Percentiles rank a stretch among this genome's conserved stretches.
Evolutionary conservation across 2,329 filamentous ascomycete genomes (phyloP).

Genomic region (Clarireedia sp.): DNA sequence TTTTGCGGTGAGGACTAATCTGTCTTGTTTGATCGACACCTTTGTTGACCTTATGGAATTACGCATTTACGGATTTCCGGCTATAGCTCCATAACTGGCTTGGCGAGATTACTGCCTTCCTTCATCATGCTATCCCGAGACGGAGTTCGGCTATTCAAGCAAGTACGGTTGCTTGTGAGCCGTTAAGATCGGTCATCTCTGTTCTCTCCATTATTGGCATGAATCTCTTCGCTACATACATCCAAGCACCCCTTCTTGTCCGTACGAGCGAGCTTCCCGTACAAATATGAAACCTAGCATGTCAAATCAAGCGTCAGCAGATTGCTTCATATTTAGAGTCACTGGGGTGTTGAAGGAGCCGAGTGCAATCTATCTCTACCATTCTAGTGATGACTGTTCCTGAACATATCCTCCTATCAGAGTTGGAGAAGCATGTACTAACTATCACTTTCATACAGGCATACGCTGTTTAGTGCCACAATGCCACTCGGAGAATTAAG

Average conservation of each 20-base stretch:
- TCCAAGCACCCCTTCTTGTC: not conserved
- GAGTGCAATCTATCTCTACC: not conserved
- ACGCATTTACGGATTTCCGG: not conserved
- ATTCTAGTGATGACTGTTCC: conserved; percentile 11
- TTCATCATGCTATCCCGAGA: not conserved
- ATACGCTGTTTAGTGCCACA: not conserved
- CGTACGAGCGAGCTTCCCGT: not conserved
- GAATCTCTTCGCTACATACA: not conserved
- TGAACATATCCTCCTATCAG: conserved; percentile 9
- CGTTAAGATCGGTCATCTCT: not conserved
- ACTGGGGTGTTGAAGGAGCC: not conserved
- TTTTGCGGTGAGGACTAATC: conserved; percentile 6
- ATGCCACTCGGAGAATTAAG: conserved; percentile 13
- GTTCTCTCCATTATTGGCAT: not conserved
- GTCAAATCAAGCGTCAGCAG: not conserved
- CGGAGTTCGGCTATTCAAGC: not conserved
- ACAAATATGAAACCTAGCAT: not conserved
- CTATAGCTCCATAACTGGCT: not conserved
- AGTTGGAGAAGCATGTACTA: not conserved
- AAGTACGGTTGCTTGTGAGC: not conserved
- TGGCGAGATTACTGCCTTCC: not conserved
- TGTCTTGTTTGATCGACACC: conserved; percentile 1
- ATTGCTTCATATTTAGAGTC: not conserved
- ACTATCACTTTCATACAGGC: conserved; percentile 1
- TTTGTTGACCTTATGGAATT: too few relatives aligned